Base-by-base conservation (phyloP, 1,284 basidiomycete genomes). In the Cryptococcus sp. region DNA sequence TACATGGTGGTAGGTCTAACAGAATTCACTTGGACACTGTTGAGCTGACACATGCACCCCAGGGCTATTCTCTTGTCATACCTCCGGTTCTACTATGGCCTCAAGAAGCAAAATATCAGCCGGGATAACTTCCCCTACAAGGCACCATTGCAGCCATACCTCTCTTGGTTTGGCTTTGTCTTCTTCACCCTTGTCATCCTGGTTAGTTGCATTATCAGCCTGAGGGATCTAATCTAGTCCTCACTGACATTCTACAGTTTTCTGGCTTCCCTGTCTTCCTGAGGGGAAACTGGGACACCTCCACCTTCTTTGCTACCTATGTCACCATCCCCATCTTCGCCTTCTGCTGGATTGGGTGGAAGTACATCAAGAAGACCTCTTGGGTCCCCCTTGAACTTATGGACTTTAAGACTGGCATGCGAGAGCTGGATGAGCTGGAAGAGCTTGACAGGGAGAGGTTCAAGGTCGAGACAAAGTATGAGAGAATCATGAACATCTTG, bases 51-150 rank as follows among this genome's bases (percentile, higher is more conserved):
- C 24, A 11, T 28, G 24, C 6, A 21, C 11, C 68, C 63, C 65
- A 81, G 69, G 64, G 72, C 82, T 50, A 88, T 90, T 75, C 84
- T 86, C 67, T 55, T 86, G 43, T 85, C 86, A 6, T 91, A 87
- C 75, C 69, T 88, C 53, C 84, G 81, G 72, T 91, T 89, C 82
- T 83, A 84, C 74, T 79, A 82, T 60, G 86, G 85, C 16, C 71
- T 83, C 69, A 80, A 79, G 67, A 73, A 63, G 39, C 86, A 87
- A 65, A 83, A 82, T 23, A 75, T 84, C 60, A 78, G 81, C 63
- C 81, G 87, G 61, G 79, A 69, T 51, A 68, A 68, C 67, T 82
- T 76, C 71, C 80, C 69, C 39, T 89, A 79, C 82, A 82, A 55
- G 73, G 83, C 83, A 75, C 50, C 82, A 76, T 67, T 82, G 73